These are phyloP conservation scores for Epicoccum nigrum DNA, from an alignment of 2,329 filamentous ascomycete genomes.

Conservation along the genomic window DNA sequence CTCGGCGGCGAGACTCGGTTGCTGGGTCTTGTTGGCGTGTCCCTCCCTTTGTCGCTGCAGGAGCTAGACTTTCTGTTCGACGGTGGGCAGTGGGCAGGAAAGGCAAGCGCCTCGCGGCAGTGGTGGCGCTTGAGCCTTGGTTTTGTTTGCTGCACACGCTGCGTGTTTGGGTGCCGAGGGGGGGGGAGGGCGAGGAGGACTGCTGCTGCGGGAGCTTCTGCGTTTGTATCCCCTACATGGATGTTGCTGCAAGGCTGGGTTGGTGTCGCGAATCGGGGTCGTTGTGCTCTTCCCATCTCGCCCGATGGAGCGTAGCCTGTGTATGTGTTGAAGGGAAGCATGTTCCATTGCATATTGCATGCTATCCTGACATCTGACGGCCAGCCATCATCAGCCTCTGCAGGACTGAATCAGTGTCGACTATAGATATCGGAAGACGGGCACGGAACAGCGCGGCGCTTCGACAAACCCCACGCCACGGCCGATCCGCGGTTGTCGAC, in stretches of 20 bases:
- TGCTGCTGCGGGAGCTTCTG: constrained; percentile 22
- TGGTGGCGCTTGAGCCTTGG: constrained; percentile 8
- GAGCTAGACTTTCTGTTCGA: constrained; percentile 23
- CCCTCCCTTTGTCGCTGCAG: constrained; percentile 18
- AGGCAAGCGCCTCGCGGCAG: constrained; percentile 9
- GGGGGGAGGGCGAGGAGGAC: constrained; percentile 22
- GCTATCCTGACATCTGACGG: neutral
- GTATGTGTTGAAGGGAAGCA: neutral
- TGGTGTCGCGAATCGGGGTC: constrained; percentile 7
- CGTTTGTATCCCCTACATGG: constrained; percentile 21
- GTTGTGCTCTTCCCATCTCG: constrained; percentile 15
- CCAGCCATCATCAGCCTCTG: neutral
- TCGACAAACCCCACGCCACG: neutral
- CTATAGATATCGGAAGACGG: no score
- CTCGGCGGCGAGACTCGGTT: constrained; percentile 23
- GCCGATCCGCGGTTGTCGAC: constrained; percentile 5
- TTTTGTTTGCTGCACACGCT: constrained; percentile 27
- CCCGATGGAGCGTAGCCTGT: constrained; percentile 5
- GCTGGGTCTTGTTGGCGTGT: constrained; percentile 20
- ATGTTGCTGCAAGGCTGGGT: constrained; percentile 35
- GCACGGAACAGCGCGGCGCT: no score
- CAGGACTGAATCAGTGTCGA: no score
- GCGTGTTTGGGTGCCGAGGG: constrained; percentile 32
- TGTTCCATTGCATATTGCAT: neutral
- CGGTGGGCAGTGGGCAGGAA: constrained; percentile 4